Percentiles rank a stretch among this genome's conserved stretches.
Conservation (phyloP, 2,329 filamentous ascomycete species). For the Acrocalymma vagum region DNA sequence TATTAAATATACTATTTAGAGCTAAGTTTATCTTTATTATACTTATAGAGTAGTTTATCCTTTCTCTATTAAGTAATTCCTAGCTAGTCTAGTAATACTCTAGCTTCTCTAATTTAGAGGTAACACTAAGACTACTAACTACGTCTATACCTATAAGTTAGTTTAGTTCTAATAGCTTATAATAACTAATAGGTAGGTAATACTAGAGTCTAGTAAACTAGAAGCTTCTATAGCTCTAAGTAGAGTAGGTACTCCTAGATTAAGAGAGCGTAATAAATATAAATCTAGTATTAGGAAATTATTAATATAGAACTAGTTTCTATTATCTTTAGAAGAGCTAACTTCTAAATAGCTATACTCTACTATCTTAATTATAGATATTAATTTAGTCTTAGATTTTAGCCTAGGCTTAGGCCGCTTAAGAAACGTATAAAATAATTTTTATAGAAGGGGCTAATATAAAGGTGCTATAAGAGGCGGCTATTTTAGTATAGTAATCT, state of each 20-base stretch:
- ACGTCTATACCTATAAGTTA: conserved; percentile 7
- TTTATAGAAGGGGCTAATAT: conserved; percentile 11
- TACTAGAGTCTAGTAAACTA: conserved; percentile 14
- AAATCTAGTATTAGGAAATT: conserved; percentile 16
- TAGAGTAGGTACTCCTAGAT: conserved; percentile 8
- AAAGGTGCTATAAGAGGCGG: conserved; percentile 11
- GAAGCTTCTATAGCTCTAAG: conserved; percentile 11
- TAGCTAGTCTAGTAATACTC: conserved; percentile 14
- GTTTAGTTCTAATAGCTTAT: conserved; percentile 3
- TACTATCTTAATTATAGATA: conserved; percentile 11
- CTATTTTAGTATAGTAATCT: conserved; percentile 13
- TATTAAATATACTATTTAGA: conserved; percentile 13
- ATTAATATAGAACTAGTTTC: conserved; percentile 6
- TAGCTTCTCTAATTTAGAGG: conserved; percentile 1
- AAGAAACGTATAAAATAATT: conserved; percentile 16
- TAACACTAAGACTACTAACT: neutral
- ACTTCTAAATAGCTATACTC: conserved; percentile 13
- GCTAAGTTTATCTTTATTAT: conserved; percentile 12
- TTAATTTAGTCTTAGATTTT: conserved; percentile 14
- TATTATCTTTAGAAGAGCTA: conserved; percentile 5
- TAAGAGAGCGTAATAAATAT: conserved; percentile 8
- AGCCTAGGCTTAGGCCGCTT: conserved; percentile 12
- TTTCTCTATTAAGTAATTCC: conserved; percentile 13
- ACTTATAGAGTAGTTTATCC: conserved; percentile 10
- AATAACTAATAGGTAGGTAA: conserved; percentile 13